These are phyloP conservation scores for Paramecium bursaria DNA, from an alignment of 73 alveolate species.

Conservation along the genomic window DNA sequence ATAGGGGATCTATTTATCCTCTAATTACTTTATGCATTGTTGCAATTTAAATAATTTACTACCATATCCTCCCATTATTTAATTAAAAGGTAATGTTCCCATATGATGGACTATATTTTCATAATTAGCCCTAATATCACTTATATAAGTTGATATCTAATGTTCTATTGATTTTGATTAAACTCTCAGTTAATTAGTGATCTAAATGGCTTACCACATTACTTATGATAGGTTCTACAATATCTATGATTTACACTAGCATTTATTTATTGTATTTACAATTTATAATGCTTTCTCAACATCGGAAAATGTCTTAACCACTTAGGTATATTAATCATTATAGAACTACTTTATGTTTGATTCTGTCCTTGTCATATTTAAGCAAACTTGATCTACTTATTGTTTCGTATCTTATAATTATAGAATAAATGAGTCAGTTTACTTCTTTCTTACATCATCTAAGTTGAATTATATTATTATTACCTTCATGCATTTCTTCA, in stretches of 20 bases:
- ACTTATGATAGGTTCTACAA: not conserved
- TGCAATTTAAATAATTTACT: conserved; percentile 7
- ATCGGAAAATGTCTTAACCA: conserved; percentile 46
- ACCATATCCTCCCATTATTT: conserved; percentile 42
- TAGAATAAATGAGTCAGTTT: conserved; percentile 51
- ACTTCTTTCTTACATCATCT: conserved; percentile 25
- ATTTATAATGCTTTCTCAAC: conserved; percentile 14
- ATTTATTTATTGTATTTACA: not conserved
- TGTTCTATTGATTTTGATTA: conserved; percentile 49
- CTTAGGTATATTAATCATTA: conserved; percentile 39
- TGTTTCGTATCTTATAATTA: not conserved
- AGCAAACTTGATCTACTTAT: not conserved
- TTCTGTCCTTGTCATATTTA: not conserved
- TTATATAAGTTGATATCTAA: not conserved
- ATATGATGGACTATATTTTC: conserved; percentile 28
- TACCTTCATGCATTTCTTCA: conserved; percentile 46
- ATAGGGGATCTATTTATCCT: not conserved
- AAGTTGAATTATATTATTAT: not conserved
- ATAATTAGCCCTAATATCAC: conserved; percentile 20
- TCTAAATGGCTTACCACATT: conserved; percentile 22
- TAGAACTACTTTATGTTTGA: conserved; percentile 10
- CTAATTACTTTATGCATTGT: not conserved
- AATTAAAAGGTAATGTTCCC: conserved; percentile 50
- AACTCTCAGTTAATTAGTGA: conserved; percentile 25
- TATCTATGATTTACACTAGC: conserved; percentile 24